Base-by-base conservation (phyloP, 108 stramenopile genomes). In the Cafeteria roenbergensis region DNA sequence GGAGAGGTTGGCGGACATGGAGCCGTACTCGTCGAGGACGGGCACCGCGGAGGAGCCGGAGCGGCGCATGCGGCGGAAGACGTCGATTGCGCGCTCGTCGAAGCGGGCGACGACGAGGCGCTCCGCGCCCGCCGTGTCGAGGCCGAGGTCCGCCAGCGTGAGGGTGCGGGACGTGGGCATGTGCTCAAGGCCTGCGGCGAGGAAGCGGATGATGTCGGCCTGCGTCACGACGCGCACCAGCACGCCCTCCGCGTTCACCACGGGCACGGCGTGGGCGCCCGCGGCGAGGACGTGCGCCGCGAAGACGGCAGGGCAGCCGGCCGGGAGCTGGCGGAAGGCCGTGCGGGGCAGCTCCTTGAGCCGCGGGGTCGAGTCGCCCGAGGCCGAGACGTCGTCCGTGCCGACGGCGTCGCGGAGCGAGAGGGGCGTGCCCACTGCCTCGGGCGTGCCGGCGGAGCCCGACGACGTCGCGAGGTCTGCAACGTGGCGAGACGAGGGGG, bases 131-230 rank as follows among this genome's bases (percentile, higher is more conserved):
- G 12, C 12, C 32, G 6, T 6, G 12, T 17, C 57, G 12, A 57
- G 33, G 12, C 57, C 32, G 12, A 57, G 57, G 12, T 57, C 32
- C 33, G 8, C 30, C 12, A 57, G 6, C 12, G 12, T 57, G 12
- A 33, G 30, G 12, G 6, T 6, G 6, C 32, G 12, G 12, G 17
- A 17, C 12, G 30, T 6, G 30, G 12, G 12, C 30, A 57, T 6
- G 12, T 12, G 6, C 12, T 57, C 32, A 8, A 57, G 14, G 12
- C 57, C 12, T 14, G 57, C 17, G 57, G 57, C 57, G 12, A 57
- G 57, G 57, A 57, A 57, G 12, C 57, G 8, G 33, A 57, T 57
- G 32, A 57, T 17, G 57, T 57, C 57, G 17, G 57, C 57, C 30
- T 33, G 32, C 12, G 57, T 57, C 30, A 57, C 57, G 12, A 57